These are phyloP conservation scores for Scenedesmus sp. DNA, from an alignment of 163 green algal genomes.

Conservation along the genomic window DNA sequence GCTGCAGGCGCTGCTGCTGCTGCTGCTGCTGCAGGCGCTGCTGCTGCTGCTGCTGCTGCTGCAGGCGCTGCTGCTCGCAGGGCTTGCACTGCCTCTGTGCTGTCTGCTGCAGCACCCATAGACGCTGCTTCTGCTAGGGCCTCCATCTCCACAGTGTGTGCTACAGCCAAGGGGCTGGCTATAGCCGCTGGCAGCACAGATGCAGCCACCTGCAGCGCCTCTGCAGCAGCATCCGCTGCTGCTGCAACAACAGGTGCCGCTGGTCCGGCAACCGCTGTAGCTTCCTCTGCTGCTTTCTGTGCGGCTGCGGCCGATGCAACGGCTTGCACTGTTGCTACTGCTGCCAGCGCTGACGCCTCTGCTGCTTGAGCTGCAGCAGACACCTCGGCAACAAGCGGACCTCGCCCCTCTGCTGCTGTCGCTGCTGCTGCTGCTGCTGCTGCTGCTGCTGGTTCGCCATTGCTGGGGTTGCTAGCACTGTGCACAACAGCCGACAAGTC, in stretches of 20 bases:
- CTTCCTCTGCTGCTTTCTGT: no score
- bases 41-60: no score
- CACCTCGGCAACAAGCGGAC: background rate
- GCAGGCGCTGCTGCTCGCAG: background rate
- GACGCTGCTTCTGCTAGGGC: slow-evolving; percentile 21
- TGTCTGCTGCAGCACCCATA: slow-evolving; percentile 24
- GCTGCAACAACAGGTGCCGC: background rate
- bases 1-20: no score
- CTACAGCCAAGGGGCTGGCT: background rate
- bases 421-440: no score
- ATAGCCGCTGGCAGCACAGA: background rate
- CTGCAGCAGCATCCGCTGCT: background rate
- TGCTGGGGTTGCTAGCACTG: background rate
- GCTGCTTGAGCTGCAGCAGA: background rate
- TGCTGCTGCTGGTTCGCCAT: background rate
- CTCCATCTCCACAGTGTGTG: slow-evolving; percentile 14
- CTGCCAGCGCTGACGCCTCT: background rate
- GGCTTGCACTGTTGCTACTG: background rate
- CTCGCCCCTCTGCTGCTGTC: background rate
- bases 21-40: no score
- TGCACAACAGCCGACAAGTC: slow-evolving; percentile 50
- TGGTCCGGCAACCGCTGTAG: background rate
- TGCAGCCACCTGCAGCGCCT: background rate
- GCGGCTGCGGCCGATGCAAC: background rate
- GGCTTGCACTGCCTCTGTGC: background rate